Base-by-base conservation (phyloP, 495 filamentous ascomycete species). In the Oidiodendron maius region DNA sequence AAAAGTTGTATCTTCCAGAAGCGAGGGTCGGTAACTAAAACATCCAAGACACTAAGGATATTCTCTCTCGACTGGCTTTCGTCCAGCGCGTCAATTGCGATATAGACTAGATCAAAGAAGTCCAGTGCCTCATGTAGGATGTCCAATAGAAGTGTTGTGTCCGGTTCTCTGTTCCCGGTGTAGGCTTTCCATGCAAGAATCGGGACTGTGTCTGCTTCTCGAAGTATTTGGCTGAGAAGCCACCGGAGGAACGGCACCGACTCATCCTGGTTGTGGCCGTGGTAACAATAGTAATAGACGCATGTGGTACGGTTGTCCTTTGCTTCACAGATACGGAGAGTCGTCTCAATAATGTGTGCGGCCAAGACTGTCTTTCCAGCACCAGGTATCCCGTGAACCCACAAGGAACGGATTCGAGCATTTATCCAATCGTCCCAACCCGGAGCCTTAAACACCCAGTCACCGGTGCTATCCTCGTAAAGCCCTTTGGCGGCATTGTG, bases 1-100 rank as follows among this genome's bases (percentile, higher is more conserved):
- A 72, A 47, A 6, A 72, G 36, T 6, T 57, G 57, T n/a, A 75
- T 48, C 17, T 64, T 66, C 2, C 43, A 18, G 40, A 69, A 71
- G 23, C 56, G 38, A 9, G 44, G 11, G 6, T 70, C 57, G 26
- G 43, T 52, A 32, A 32, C 23, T 40, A 52, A 40, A 52, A 40
- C 38, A 46, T 18, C 25, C 15, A 53, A 15, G 15, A 48, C 38
- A 12, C 32, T 35, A 2, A 53, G 28, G 6, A 44, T 12, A 10
- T 58, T 44, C 3, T 51, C n/a, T 50, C 62, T 40, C 15, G 49
- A 48, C 17, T 48, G 21, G 36, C 58, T 58, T 44, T 65, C 62
- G 34, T 66, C 63, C n/a, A 62, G 21, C 13, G 58, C 62, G 40
- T 71, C 68, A 6, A 66, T 20, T 1, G 59, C 21, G 5, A 72